Conservation (phyloP, 2,329 filamentous ascomycete genomes). For the Cladosporium sphaerospermum region DNA sequence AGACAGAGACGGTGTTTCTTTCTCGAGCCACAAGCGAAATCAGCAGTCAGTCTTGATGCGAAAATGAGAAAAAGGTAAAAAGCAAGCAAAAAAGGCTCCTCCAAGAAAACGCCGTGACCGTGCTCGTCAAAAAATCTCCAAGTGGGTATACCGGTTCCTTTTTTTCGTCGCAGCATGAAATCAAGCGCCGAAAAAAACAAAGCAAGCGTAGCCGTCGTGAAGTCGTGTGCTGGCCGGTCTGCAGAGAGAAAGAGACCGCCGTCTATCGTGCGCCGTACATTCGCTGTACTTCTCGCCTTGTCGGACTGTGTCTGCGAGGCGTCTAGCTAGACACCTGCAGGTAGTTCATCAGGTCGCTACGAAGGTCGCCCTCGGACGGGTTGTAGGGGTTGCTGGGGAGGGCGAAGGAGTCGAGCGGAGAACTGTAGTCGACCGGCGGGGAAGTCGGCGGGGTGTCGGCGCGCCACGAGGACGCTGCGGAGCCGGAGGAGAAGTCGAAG, state of each 20-base stretch:
- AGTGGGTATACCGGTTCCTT: constrained; percentile 7
- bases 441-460: constrained; percentile 28
- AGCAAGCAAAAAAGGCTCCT: background rate
- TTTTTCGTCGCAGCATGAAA: constrained; percentile 2
- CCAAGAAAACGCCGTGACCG: constrained; percentile 1
- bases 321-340: constrained; percentile 5
- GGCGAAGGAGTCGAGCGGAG: constrained; percentile 7
- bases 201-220: constrained; percentile 8
- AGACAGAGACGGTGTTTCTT: background rate
- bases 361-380: constrained; percentile 3
- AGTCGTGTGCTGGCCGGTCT: constrained; percentile 1
- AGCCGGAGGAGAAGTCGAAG: constrained; percentile 19
- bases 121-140: background rate
- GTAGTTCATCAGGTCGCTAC: constrained; percentile 10
- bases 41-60: background rate
- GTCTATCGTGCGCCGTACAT: constrained; percentile 2
- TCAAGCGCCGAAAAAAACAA: constrained; percentile 1
- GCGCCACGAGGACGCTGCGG: constrained; percentile 20
- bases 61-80: background rate
- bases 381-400: constrained; percentile 1
- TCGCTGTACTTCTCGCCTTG: constrained; percentile 7
- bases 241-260: background rate
- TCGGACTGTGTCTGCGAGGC: background rate
- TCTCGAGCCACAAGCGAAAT: background rate
- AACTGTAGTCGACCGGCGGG: constrained; percentile 15